phyloP scores from a whole-genome alignment of 2,329 filamentous ascomycete species.

The Alternaria panax region DNA sequence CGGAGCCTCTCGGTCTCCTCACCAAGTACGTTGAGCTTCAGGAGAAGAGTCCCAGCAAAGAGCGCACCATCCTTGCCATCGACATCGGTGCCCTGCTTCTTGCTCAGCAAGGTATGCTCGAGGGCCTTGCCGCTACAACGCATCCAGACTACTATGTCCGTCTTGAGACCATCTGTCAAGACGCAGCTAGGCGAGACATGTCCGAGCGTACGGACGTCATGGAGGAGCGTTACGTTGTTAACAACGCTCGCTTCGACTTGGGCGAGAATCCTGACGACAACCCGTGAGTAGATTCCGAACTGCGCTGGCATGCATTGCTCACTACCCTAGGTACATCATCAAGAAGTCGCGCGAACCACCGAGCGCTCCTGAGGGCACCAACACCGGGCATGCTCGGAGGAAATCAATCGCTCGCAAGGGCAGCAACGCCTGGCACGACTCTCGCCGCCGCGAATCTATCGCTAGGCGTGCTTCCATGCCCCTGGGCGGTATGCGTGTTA shows the following conservation, averaged over 20 bases:
- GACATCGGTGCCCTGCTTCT: conserved; percentile 82
- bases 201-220: conserved; percentile 82
- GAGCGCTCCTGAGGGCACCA: conserved; percentile 63
- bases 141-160: conserved; percentile 82
- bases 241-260: conserved; percentile 87
- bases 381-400: conserved; percentile 48
- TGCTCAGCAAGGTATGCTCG: conserved; percentile 77
- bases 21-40: conserved; percentile 79
- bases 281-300: conserved; percentile 33
- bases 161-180: conserved; percentile 82
- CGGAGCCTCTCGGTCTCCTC: conserved; percentile 70
- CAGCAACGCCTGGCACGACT: conserved; percentile 80
- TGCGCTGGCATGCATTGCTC: conserved; percentile 28
- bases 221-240: conserved; percentile 86
- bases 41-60: conserved; percentile 77
- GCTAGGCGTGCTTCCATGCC: conserved; percentile 78
- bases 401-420: conserved; percentile 71
- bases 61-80: conserved; percentile 81
- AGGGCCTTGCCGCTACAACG: conserved; percentile 80
- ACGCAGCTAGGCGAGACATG: conserved; percentile 72
- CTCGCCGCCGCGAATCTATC: conserved; percentile 81
- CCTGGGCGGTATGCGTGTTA: conserved; percentile 72
- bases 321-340: conserved; percentile 80
- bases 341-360: conserved; percentile 60
- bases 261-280: conserved; percentile 80